Conservation (phyloP, 106 monocot species). For the Ottelia alismoides region DNA sequence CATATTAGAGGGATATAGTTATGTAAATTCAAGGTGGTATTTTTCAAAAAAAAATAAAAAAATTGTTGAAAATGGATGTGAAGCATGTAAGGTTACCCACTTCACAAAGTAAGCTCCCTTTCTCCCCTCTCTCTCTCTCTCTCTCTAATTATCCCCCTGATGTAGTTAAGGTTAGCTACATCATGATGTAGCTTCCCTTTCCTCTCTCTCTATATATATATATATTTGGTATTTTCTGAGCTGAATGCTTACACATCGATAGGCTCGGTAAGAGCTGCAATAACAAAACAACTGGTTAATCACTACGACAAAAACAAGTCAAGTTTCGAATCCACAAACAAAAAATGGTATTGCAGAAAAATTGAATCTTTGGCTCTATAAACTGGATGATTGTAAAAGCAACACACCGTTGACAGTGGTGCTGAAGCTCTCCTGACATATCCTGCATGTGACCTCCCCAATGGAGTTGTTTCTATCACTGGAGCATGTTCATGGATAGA, state of each 20-base stretch:
- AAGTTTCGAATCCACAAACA: neutral
- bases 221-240: neutral
- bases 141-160: no score
- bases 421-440: slow-evolving; percentile 93
- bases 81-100: no score
- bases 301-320: neutral
- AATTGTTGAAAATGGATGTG: no score
- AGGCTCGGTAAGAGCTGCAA: slow-evolving; percentile 45
- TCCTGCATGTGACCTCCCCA: slow-evolving; percentile 73
- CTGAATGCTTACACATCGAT: slow-evolving; percentile 45
- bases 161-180: no score
- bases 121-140: no score
- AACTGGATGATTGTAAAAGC: neutral
- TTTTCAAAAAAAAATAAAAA: no score
- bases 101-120: no score
- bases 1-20: no score
- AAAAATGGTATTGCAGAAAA: neutral
- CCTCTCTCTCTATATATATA: no score
- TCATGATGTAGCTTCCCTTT: no score
- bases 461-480: slow-evolving; percentile 92
- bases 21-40: no score
- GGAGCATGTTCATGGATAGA: neutral
- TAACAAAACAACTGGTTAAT: neutral
- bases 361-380: neutral
- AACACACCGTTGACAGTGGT: slow-evolving; percentile 46